Conservation (phyloP, 1,284 basidiomycete species). For the Ustilago loliicola region DNA sequence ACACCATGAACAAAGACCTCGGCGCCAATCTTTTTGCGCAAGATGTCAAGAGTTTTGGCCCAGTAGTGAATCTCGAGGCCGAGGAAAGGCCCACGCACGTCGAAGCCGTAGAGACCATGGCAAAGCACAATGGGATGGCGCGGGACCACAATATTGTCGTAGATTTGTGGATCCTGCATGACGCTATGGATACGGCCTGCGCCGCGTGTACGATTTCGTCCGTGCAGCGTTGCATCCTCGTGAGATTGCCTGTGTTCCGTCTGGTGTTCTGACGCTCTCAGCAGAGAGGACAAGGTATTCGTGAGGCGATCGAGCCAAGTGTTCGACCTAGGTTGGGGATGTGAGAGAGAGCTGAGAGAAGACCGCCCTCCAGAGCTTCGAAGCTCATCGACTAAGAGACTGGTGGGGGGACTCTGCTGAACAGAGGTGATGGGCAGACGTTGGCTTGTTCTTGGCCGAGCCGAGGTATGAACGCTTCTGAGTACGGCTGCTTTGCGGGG, state of each 20-base stretch:
- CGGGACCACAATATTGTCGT: slow-evolving; percentile 79
- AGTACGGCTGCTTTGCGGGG: slow-evolving; percentile 36
- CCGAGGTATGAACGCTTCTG: slow-evolving; percentile 30
- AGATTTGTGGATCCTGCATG: slow-evolving; percentile 56
- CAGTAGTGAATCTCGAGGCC: slow-evolving; percentile 87
- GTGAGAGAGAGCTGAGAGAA: slow-evolving; percentile 34
- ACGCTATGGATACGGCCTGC: slow-evolving; percentile 48
- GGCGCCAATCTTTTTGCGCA: slow-evolving; percentile 85
- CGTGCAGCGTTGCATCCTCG: slow-evolving; percentile 9
- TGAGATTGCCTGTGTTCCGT: slow-evolving; percentile 15
- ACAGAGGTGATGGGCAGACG: slow-evolving; percentile 14
- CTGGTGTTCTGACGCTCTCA: slow-evolving; percentile 36
- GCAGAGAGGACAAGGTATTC: slow-evolving; percentile 26
- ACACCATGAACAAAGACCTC: slow-evolving; percentile 96
- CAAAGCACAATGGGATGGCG: slow-evolving; percentile 92
- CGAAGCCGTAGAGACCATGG: slow-evolving; percentile 91
- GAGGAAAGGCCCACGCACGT: slow-evolving; percentile 83
- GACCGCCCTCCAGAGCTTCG: slow-evolving; percentile 14
- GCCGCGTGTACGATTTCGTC: slow-evolving; percentile 25
- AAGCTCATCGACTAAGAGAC: not conserved
- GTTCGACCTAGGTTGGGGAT: slow-evolving; percentile 29
- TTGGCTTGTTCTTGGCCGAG: slow-evolving; percentile 18
- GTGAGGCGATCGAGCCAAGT: slow-evolving; percentile 44
- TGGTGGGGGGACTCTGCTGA: not conserved
- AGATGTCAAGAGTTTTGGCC: slow-evolving; percentile 86